Evolutionary conservation across 176 grass and related monocot species (phyloP).

Genomic region (Dactylis glomerata): DNA sequence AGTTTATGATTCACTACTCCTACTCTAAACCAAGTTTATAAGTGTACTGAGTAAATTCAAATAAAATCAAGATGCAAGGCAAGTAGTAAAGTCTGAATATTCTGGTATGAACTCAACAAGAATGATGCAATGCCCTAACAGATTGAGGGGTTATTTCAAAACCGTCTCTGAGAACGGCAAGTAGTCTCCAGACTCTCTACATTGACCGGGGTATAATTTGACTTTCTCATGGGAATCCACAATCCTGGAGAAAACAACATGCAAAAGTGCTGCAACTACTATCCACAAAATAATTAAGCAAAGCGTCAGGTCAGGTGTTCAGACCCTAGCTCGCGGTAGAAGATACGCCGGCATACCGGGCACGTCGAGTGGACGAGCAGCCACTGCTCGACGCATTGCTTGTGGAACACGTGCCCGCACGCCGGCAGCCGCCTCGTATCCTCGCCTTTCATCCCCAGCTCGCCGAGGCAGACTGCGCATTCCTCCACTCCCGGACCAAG

Average conservation of each 20-base stretch:
- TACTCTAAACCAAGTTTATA: no score
- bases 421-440: background rate
- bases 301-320: background rate
- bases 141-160: background rate
- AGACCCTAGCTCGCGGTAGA: background rate
- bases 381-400: constrained; percentile 49
- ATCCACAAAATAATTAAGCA: background rate
- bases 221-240: background rate
- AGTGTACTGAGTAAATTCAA: no score
- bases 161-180: background rate
- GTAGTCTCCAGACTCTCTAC: background rate
- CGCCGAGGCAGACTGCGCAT: background rate
- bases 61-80: no score
- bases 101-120: background rate
- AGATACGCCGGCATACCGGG: constrained; percentile 38
- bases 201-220: background rate
- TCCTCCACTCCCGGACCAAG: background rate
- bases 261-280: background rate
- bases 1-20: no score
- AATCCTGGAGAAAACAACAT: background rate
- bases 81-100: no score
- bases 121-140: background rate
- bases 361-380: constrained; percentile 32
- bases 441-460: background rate
- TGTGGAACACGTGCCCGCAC: constrained; percentile 33